These are phyloP conservation scores for Periconia sp. DNA, from an alignment of 2,329 filamentous ascomycete species.

Conservation along the genomic window DNA sequence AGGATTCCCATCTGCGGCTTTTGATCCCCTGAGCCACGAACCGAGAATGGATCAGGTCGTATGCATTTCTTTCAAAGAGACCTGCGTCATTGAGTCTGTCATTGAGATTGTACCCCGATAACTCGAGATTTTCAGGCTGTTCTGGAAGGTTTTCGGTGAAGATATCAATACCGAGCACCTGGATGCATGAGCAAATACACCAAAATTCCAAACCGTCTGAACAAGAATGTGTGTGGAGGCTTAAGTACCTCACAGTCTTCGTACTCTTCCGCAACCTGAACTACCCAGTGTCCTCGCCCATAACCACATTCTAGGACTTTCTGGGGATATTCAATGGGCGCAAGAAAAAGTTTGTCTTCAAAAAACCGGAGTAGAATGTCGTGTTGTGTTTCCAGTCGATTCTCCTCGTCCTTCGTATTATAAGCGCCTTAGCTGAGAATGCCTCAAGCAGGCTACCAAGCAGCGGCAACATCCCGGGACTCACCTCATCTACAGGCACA, in stretches of 20 bases:
- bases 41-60: slow-evolving; percentile 82
- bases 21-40: slow-evolving; percentile 73
- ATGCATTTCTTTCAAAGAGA: slow-evolving; percentile 66
- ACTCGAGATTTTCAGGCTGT: slow-evolving; percentile 40
- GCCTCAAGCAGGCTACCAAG: background rate
- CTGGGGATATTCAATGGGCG: slow-evolving; percentile 30
- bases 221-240: background rate
- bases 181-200: background rate
- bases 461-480: slow-evolving; percentile 5
- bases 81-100: slow-evolving; percentile 39
- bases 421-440: background rate
- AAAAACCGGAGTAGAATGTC: slow-evolving; percentile 35
- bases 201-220: background rate
- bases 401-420: slow-evolving; percentile 36
- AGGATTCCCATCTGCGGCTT: slow-evolving; percentile 70
- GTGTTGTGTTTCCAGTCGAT: slow-evolving; percentile 39
- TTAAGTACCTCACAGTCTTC: slow-evolving; percentile 40
- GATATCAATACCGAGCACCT: slow-evolving; percentile 44
- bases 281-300: slow-evolving; percentile 41
- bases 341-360: slow-evolving; percentile 30
- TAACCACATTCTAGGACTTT: slow-evolving; percentile 45
- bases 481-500: slow-evolving; percentile 39
- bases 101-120: slow-evolving; percentile 42
- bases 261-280: slow-evolving; percentile 40
- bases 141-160: slow-evolving; percentile 38